Percentiles rank a stretch among this genome's conserved stretches.
Conservation (phyloP, 192 early-diverging fungal genomes). For the Podila horticola region DNA sequence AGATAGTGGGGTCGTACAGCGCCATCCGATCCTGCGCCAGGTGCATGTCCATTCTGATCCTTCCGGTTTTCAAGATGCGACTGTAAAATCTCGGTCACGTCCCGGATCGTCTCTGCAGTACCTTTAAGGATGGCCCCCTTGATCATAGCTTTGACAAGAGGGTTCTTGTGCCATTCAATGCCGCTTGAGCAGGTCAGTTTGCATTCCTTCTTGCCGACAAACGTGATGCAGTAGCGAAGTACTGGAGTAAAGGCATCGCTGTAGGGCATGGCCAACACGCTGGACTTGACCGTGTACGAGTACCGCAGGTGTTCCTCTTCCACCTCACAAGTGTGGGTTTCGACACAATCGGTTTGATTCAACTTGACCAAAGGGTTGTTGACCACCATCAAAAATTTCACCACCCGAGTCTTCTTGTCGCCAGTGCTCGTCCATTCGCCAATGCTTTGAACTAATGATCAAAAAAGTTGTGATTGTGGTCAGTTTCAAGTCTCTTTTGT, state of each 20-base stretch:
- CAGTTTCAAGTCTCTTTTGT: constrained; percentile 15
- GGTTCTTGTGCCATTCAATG: constrained; percentile 74
- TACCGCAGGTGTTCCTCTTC: constrained; percentile 69
- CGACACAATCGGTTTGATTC: constrained; percentile 73
- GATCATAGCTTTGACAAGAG: constrained; percentile 78
- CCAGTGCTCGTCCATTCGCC: constrained; percentile 23
- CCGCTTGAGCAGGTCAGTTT: constrained; percentile 63
- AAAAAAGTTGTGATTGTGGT: background rate
- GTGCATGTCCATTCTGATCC: background rate
- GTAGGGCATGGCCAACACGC: constrained; percentile 64
- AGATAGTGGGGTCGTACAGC: background rate
- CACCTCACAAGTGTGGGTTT: constrained; percentile 64
- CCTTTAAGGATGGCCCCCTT: constrained; percentile 67
- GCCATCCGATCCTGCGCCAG: background rate
- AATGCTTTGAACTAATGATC: constrained; percentile 26
- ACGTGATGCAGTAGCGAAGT: constrained; percentile 76
- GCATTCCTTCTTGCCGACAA: constrained; percentile 58
- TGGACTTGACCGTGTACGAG: constrained; percentile 26
- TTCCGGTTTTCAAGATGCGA: constrained; percentile 40
- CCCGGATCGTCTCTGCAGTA: constrained; percentile 59
- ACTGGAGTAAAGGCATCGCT: constrained; percentile 74
- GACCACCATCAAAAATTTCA: constrained; percentile 75
- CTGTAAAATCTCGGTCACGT: constrained; percentile 60
- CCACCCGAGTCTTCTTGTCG: constrained; percentile 46
- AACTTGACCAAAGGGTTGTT: constrained; percentile 81